Percentiles rank a stretch among this genome's conserved stretches.
Evolutionary conservation across 768 basidiomycete genomes (phyloP).

Genomic region (Boletus sp.): DNA sequence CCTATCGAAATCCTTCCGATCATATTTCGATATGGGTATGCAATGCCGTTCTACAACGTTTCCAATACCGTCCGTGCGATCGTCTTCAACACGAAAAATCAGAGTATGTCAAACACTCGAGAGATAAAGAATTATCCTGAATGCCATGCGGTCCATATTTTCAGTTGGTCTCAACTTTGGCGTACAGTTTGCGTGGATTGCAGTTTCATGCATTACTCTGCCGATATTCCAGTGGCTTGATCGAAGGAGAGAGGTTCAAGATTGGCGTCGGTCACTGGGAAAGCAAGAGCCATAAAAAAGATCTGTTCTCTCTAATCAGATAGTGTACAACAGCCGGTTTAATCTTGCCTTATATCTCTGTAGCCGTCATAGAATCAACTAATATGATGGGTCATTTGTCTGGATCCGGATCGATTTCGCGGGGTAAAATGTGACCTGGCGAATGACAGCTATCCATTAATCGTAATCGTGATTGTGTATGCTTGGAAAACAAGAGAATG

Average conservation of each 20-base stretch:
- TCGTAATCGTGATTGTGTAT: constrained; percentile 12
- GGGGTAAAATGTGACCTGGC: neutral
- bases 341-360: neutral
- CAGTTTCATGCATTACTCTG: constrained; percentile 53
- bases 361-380: neutral
- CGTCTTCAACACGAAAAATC: constrained; percentile 64
- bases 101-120: constrained; percentile 39
- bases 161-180: constrained; percentile 64
- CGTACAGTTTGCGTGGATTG: constrained; percentile 55
- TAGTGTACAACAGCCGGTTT: neutral
- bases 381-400: neutral
- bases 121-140: neutral
- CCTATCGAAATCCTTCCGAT: constrained; percentile 59
- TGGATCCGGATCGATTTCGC: neutral
- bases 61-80: constrained; percentile 58
- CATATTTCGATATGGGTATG: constrained; percentile 67
- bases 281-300: neutral
- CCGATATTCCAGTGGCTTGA: constrained; percentile 47
- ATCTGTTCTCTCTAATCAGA: neutral
- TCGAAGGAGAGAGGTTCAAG: constrained; percentile 28
- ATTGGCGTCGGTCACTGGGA: constrained; percentile 16
- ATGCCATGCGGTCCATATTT: neutral
- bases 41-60: constrained; percentile 71
- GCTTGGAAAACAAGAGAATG: constrained; percentile 21
- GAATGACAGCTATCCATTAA: constrained; percentile 11